Percentiles rank a stretch among this genome's conserved stretches.
phyloP scores from a whole-genome alignment of 2,329 filamentous ascomycete species.

The Apiospora sp. region DNA sequence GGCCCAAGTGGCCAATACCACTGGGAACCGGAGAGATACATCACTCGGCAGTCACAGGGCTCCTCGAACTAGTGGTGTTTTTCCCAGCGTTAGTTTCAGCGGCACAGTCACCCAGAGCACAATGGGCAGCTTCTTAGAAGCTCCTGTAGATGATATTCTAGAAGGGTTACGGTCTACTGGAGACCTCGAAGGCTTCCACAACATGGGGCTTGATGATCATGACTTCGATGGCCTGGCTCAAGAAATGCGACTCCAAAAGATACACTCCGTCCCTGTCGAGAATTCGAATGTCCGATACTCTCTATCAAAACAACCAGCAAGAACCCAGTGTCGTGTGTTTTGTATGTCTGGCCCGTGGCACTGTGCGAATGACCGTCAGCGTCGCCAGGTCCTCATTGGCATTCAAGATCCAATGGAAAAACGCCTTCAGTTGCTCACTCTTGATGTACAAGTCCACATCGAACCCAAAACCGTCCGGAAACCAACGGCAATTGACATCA shows the following conservation, averaged over 20 bases:
- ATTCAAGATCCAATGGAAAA: slow-evolving; percentile 75
- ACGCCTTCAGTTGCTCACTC: slow-evolving; percentile 70
- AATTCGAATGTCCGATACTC: slow-evolving; percentile 69
- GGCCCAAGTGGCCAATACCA: slow-evolving; percentile 49
- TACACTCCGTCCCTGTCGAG: slow-evolving; percentile 72
- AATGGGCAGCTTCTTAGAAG: slow-evolving; percentile 70
- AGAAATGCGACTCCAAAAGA: slow-evolving; percentile 75
- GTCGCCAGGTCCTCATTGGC: slow-evolving; percentile 68
- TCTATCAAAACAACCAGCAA: slow-evolving; percentile 59
- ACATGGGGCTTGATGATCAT: slow-evolving; percentile 76
- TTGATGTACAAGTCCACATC: slow-evolving; percentile 58
- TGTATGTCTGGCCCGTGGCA: slow-evolving; percentile 69
- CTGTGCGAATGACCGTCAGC: slow-evolving; percentile 59
- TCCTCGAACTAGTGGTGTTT: slow-evolving; percentile 66
- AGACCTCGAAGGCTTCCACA: slow-evolving; percentile 73
- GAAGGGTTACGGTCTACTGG: slow-evolving; percentile 71
- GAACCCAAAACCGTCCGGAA: slow-evolving; percentile 17
- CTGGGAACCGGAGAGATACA: slow-evolving; percentile 68
- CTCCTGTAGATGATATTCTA: slow-evolving; percentile 72
- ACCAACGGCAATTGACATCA: slow-evolving; percentile 44
- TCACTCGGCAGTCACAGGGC: slow-evolving; percentile 75
- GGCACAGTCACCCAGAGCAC: slow-evolving; percentile 49
- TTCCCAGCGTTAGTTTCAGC: slow-evolving; percentile 46
- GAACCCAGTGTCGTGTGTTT: slow-evolving; percentile 68
- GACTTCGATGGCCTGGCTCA: slow-evolving; percentile 74